A percentile compares a stretch with the other conserved stretches of the same genome.
Conservation (phyloP, 2,329 filamentous ascomycete genomes). For the Aspergillus fumigatus region DNA sequence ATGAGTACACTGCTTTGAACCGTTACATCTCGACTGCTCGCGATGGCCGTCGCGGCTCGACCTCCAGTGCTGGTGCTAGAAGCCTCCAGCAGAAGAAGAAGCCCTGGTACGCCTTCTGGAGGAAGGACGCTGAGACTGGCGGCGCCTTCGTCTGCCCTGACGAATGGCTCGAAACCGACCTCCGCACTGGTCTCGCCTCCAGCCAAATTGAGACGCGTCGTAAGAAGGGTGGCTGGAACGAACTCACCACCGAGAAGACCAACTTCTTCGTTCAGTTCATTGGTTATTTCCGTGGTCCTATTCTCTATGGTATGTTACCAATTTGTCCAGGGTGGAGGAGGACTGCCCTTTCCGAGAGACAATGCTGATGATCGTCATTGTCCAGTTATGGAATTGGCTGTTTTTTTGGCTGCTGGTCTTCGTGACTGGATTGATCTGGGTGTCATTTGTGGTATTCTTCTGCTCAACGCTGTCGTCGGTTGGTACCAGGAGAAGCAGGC, state of each 20-base stretch:
- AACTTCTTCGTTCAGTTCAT: slow-evolving; percentile 72
- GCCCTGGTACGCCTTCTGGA: slow-evolving; percentile 57
- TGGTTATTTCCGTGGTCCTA: slow-evolving; percentile 69
- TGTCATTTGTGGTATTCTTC: slow-evolving; percentile 70
- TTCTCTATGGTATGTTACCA: slow-evolving; percentile 64
- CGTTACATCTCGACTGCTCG: slow-evolving; percentile 65
- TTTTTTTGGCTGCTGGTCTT: slow-evolving; percentile 68
- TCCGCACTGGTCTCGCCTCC: slow-evolving; percentile 58
- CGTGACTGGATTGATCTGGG: slow-evolving; percentile 73
- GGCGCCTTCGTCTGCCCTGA: slow-evolving; percentile 50
- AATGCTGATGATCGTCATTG: slow-evolving; percentile 7
- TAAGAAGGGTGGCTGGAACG: slow-evolving; percentile 66
- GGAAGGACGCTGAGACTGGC: slow-evolving; percentile 21
- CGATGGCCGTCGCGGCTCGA: slow-evolving; percentile 51
- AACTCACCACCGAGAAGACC: slow-evolving; percentile 68
- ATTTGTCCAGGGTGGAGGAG: background rate
- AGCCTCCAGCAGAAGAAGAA: slow-evolving; percentile 45
- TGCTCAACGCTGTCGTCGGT: slow-evolving; percentile 71
- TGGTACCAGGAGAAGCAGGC: slow-evolving; percentile 81
- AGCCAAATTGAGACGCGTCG: slow-evolving; percentile 60
- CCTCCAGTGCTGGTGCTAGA: slow-evolving; percentile 40
- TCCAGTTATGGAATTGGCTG: slow-evolving; percentile 68
- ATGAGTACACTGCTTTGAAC: slow-evolving; percentile 63
- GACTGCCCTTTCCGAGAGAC: background rate
- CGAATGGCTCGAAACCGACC: slow-evolving; percentile 67